Base-by-base conservation (phyloP, 257 asterid genomes). In the Osmanthus fragrans region DNA sequence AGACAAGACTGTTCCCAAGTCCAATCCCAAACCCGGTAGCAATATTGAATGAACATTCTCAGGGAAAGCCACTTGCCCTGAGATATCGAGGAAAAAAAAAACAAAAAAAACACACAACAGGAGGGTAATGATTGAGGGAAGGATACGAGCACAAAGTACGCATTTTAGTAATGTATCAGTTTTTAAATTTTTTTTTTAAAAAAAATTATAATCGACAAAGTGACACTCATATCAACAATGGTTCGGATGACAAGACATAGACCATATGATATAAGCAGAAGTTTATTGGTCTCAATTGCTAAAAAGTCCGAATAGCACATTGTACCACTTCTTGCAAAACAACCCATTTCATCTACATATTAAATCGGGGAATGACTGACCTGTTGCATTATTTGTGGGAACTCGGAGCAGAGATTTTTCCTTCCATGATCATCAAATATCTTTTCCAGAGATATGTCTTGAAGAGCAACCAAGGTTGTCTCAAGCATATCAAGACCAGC, bases 401-500 rank as follows among this genome's bases (percentile, higher is more conserved):
- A 85, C 82, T 93, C 97, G 0, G 98, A 81, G 88, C 89, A 86
- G 64, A 93, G 84, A 77, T 83, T 93, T 79, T 93, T 93, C 64
- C 91, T 87, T 27, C 98, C 97, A 72, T 93, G 96, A 75, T 93
- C 97, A 40, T 93, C 97, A 21, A 93, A 91, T 81, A 93, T 91
- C 87, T 91, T 93, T 68, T 93, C 98, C 64, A 93, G 84, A 42
- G 97, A 79, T 33, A 93, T 89, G 82, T 93, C 97, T 83, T 93
- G 95, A 72, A 93, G 97, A 0, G 97, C 94, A 21, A 93, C 91
- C 30, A 93, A 83, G 75, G 98, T 91, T 33, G 98, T 93, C 85
- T 93, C 98, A 3, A 93, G 96, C 98, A 93, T 93, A 88, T 93
- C 98, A 6, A 93, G 90, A 49, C 98, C 98, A 4, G 97, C 98